A percentile compares a stretch with the other conserved stretches of the same genome.
These are phyloP conservation scores for Sutorius australiensis DNA, from an alignment of 768 basidiomycete species.

Conservation along the genomic window DNA sequence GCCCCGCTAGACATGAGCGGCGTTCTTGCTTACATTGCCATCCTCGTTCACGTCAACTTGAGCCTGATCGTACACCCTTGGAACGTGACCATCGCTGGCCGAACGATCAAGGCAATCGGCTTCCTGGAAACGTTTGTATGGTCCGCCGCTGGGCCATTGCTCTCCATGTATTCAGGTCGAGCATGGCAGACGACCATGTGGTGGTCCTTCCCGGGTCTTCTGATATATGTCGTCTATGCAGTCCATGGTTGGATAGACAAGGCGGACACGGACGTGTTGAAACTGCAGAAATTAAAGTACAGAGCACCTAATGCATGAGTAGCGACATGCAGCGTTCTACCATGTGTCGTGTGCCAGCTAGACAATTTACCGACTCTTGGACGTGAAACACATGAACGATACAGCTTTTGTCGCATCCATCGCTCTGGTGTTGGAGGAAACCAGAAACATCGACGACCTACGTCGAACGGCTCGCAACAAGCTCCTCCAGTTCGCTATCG, in stretches of 20 bases:
- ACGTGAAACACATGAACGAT: conserved; percentile 3
- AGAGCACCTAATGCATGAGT: conserved; percentile 49
- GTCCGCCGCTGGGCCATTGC: conserved; percentile 46
- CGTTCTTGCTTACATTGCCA: conserved; percentile 45
- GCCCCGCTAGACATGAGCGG: conserved; percentile 43
- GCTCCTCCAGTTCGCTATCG: conserved; percentile 33
- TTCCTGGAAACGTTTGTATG: conserved; percentile 33
- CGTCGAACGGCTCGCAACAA: conserved; percentile 9
- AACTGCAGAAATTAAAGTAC: conserved; percentile 54
- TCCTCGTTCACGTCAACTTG: conserved; percentile 51
- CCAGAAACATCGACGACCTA: conserved; percentile 2
- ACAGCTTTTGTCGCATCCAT: conserved; percentile 16
- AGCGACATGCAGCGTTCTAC: no score
- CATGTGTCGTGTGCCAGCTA: neutral
- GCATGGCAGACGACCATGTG: conserved; percentile 53
- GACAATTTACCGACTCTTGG: neutral
- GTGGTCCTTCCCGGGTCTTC: conserved; percentile 45
- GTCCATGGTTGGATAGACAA: conserved; percentile 43
- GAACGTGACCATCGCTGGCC: conserved; percentile 25
- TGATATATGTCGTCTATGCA: conserved; percentile 45
- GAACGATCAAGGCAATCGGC: conserved; percentile 30
- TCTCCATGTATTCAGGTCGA: conserved; percentile 45
- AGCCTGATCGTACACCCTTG: conserved; percentile 39
- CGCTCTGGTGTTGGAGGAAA: conserved; percentile 17
- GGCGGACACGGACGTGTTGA: conserved; percentile 44